phyloP scores from a whole-genome alignment of 129 eudicot species.

The Gnaphalium uliginosum region DNA sequence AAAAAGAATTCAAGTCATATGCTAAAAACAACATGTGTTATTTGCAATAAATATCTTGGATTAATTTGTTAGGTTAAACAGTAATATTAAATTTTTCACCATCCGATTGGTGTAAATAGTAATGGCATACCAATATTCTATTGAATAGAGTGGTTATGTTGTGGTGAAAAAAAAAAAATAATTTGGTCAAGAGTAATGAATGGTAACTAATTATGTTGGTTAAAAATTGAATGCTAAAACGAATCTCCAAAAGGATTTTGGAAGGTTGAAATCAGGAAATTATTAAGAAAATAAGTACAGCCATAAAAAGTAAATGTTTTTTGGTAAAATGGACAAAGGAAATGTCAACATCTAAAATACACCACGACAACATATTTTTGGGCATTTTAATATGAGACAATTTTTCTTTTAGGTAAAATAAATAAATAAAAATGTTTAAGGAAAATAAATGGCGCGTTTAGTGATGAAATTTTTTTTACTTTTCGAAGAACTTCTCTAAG shows the following conservation, averaged over 20 bases:
- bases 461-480: too few relatives aligned
- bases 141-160: slow-evolving; percentile 17
- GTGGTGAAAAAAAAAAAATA: slow-evolving; percentile 22
- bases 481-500: too few relatives aligned
- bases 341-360: slow-evolving; percentile 5
- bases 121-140: slow-evolving; percentile 29
- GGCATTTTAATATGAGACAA: too few relatives aligned
- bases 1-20: neutral
- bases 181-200: slow-evolving; percentile 29
- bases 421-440: too few relatives aligned
- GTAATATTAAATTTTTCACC: slow-evolving; percentile 10
- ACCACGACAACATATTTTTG: neutral
- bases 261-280: slow-evolving; percentile 21
- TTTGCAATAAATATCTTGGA: too few relatives aligned
- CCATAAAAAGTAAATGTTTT: slow-evolving; percentile 22
- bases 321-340: neutral
- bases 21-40: neutral
- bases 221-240: slow-evolving; percentile 29
- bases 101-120: slow-evolving; percentile 31
- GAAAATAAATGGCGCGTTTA: too few relatives aligned
- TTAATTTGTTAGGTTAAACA: too few relatives aligned
- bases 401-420: neutral
- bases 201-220: slow-evolving; percentile 34
- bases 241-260: slow-evolving; percentile 26
- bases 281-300: slow-evolving; percentile 11